Evolutionary conservation across 1,139 yeast genomes (phyloP).

Genomic region (Scheffersomyces lignicola): DNA sequence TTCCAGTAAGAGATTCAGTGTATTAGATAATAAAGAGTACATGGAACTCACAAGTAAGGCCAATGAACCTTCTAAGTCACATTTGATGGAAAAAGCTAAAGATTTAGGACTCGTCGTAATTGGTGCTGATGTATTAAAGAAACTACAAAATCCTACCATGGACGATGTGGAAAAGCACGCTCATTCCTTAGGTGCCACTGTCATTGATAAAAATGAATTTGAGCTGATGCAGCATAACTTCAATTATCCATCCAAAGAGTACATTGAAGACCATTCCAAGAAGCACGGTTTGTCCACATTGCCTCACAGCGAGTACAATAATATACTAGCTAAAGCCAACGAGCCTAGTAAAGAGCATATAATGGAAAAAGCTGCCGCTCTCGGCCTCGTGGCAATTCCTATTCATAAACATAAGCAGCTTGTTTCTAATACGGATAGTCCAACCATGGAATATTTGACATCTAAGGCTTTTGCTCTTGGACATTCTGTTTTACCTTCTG

Average conservation of each 20-base stretch:
- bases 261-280: conserved; percentile 25
- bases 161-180: conserved; percentile 15
- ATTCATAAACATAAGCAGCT: conserved; percentile 21
- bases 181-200: conserved; percentile 11
- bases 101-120: conserved; percentile 17
- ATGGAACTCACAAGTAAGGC: conserved; percentile 16
- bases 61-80: conserved; percentile 15
- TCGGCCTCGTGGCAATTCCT: conserved; percentile 27
- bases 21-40: conserved; percentile 9
- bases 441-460: conserved; percentile 30
- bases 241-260: conserved; percentile 25
- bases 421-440: conserved; percentile 17
- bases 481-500: conserved; percentile 23
- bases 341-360: conserved; percentile 32
- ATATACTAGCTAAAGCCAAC: conserved; percentile 23
- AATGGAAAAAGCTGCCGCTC: conserved; percentile 19
- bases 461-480: conserved; percentile 30
- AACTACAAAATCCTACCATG: conserved; percentile 11
- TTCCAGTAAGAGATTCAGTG: background rate
- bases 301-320: conserved; percentile 24
- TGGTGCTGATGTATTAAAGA: background rate
- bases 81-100: conserved; percentile 14
- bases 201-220: conserved; percentile 12
- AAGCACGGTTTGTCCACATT: conserved; percentile 22
- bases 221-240: conserved; percentile 12